Percentiles rank a stretch among this genome's conserved stretches.
These are phyloP conservation scores for Monosporascus cannonballus DNA, from an alignment of 2,329 filamentous ascomycete species.

Conservation along the genomic window DNA sequence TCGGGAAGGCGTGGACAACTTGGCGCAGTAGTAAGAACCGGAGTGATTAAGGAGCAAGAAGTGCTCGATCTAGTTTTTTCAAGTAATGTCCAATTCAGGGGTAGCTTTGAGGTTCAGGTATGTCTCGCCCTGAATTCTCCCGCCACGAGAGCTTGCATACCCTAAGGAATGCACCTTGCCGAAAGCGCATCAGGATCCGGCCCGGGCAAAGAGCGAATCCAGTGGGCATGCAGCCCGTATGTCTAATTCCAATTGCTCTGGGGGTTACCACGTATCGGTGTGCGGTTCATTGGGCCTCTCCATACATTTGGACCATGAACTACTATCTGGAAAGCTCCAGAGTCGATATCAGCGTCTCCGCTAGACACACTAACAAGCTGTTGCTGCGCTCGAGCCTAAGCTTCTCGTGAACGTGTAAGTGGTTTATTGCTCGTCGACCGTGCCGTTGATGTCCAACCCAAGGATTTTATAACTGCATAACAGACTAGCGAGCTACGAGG, in stretches of 20 bases:
- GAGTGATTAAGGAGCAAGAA: neutral
- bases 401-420: neutral
- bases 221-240: neutral
- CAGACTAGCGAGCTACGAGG: neutral
- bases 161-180: neutral
- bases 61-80: neutral
- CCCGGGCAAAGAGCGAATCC: neutral
- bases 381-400: neutral
- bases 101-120: neutral
- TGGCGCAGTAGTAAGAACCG: neutral
- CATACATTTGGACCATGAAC: no score
- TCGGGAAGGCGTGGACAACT: neutral
- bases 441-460: neutral
- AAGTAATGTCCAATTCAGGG: neutral
- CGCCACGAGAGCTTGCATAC: neutral
- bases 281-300: no score
- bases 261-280: neutral
- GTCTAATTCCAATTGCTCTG: neutral
- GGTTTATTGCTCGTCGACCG: neutral
- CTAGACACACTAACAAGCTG: neutral
- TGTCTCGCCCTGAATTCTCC: neutral
- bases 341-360: no score
- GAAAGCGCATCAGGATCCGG: neutral
- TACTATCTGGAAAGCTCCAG: no score
- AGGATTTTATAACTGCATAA: neutral